phyloP scores from a whole-genome alignment of 169 alveolate species.

The Babesia ovata region DNA sequence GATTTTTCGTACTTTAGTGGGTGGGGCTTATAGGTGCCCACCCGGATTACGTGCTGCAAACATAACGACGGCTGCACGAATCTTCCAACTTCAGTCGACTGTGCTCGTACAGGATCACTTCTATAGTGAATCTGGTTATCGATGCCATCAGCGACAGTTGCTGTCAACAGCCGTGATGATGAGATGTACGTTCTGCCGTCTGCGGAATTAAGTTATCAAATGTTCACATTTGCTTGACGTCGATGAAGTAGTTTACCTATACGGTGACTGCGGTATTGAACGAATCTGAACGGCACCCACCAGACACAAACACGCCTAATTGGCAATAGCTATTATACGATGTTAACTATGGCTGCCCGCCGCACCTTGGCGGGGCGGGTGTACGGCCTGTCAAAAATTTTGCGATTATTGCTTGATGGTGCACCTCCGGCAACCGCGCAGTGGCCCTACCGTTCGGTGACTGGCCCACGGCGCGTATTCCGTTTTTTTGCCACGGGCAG shows the following conservation, averaged over 20 bases:
- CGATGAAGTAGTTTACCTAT: constrained; percentile 69
- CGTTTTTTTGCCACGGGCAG: too few relatives aligned
- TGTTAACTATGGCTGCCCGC: too few relatives aligned
- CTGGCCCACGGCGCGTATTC: too few relatives aligned
- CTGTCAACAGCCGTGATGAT: constrained; percentile 84
- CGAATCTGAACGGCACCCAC: constrained; percentile 70
- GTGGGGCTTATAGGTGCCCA: constrained; percentile 2
- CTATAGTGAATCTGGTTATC: constrained; percentile 81
- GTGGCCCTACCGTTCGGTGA: too few relatives aligned
- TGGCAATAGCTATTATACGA: too few relatives aligned
- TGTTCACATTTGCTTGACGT: constrained; percentile 59
- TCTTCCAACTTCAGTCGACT: constrained; percentile 72
- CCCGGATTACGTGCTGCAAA: constrained; percentile 44
- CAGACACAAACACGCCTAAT: neutral
- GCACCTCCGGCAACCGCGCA: too few relatives aligned
- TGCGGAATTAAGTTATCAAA: constrained; percentile 63
- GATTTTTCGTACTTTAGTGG: too few relatives aligned
- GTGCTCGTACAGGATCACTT: constrained; percentile 86
- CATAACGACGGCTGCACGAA: neutral
- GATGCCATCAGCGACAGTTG: constrained; percentile 81
- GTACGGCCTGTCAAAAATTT: too few relatives aligned
- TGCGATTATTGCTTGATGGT: too few relatives aligned
- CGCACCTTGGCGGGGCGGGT: too few relatives aligned
- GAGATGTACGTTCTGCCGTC: constrained; percentile 82
- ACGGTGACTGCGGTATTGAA: constrained; percentile 68